Evolutionary conservation across 768 basidiomycete species (phyloP), one percentile per base, ranked within the genome.

Genomic region (Gautieria morchelliformis): DNA sequence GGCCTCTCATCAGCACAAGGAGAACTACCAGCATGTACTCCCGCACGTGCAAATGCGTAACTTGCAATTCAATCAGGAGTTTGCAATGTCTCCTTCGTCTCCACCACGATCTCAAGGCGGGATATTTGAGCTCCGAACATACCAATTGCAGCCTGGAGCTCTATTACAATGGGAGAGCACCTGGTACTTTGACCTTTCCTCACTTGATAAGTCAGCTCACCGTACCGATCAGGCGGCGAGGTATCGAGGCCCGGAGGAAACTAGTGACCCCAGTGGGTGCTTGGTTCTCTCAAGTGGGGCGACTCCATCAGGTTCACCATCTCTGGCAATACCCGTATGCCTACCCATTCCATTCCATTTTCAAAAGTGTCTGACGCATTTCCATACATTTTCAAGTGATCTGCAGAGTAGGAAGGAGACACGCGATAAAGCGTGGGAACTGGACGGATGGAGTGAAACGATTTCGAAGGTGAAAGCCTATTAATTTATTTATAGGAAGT

Each of bases 301-400:
- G 86, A 49, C 74, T 91, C 54, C 87, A 91, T 66, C 80, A 90
- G 62, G 95, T 96, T 8, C 89, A 97, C 68, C 95, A 97, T 72
- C 81, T 97, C 73, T 98, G 95, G 95, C 94, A 97, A 71, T 95
- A 95, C 68, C 84, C 85, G 90, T 92, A 65, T 67, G 85, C 78
- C 59, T 58, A 47, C 49, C 42, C 20, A 44, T 44, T 12, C 3
- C n/a, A n/a, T 41, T 41, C 12, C n/a, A 5, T n/a, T 2, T 44
- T 19, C 19, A 44, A 15, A n/a, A 22, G 11, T 35, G 24, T 15
- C 58, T 65, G 56, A 56, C 59, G 61, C 56, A 56, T 33, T 6
- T 47, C 40, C 7, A 52, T 59, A 8, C 44, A 42, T 51, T 3
- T 65, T 63, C 12, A 60, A 89, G 88, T 56, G 81, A 81, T 64